Conservation (phyloP, 345 rosid species). For the Eutrema yunnanense region DNA sequence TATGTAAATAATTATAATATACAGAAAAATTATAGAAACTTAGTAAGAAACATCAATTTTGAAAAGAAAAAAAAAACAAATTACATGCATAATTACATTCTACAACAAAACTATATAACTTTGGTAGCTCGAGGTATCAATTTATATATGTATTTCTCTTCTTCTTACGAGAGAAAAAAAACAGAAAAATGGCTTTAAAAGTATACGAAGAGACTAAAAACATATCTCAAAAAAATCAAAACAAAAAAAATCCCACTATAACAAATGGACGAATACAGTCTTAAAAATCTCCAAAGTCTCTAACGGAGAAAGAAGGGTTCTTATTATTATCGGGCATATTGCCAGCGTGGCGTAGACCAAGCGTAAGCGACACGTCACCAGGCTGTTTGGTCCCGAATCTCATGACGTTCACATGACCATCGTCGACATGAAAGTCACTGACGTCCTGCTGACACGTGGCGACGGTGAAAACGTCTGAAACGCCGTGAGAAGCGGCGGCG, state of each 20-base stretch:
- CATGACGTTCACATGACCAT: conserved; percentile 29
- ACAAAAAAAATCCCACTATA: background rate
- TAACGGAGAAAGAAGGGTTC: conserved; percentile 58
- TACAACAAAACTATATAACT: background rate
- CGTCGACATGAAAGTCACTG: conserved; percentile 33
- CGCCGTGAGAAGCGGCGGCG: conserved; percentile 21
- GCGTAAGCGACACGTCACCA: conserved; percentile 95
- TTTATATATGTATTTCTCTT: conserved; percentile 13
- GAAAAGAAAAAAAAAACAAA: background rate
- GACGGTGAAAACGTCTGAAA: conserved; percentile 18
- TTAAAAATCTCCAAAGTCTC: conserved; percentile 73
- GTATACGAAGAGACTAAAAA: conserved; percentile 1
- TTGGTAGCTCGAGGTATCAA: background rate
- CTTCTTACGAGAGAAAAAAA: conserved; percentile 16
- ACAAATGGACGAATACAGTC: conserved; percentile 19
- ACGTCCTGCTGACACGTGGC: conserved; percentile 28
- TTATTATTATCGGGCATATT: conserved; percentile 70
- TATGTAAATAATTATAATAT: background rate
- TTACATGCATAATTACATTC: background rate
- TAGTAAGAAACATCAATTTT: background rate
- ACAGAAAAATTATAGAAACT: background rate
- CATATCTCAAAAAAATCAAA: background rate
- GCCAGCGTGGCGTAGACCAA: conserved; percentile 93
- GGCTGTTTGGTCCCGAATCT: conserved; percentile 65
- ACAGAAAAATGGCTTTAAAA: background rate